Conservation (phyloP, 2,329 filamentous ascomycete species). For the Aspergillus ochraceus region DNA sequence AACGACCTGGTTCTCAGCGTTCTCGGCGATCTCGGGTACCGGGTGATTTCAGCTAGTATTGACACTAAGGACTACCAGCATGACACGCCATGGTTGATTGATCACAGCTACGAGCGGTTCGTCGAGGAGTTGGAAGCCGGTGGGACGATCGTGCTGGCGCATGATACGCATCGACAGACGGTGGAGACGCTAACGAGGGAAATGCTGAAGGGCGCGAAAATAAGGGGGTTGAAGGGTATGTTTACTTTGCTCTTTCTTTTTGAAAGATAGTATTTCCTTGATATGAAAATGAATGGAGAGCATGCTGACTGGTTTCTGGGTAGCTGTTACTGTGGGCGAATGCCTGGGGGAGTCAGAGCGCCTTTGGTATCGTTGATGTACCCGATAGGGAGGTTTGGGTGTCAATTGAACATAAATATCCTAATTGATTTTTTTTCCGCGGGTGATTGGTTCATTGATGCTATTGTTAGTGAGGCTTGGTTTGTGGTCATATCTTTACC, state of each 20-base stretch:
- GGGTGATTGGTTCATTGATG: no score
- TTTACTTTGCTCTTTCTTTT: slow-evolving; percentile 1
- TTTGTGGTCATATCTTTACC: no score
- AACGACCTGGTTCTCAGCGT: slow-evolving; percentile 32
- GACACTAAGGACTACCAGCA: slow-evolving; percentile 47
- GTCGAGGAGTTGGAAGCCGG: slow-evolving; percentile 30
- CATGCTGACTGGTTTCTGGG: slow-evolving; percentile 11
- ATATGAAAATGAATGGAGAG: not conserved
- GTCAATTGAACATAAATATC: no score
- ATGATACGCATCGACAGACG: slow-evolving; percentile 41
- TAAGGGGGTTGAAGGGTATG: slow-evolving; percentile 42
- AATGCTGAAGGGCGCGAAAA: slow-evolving; percentile 39
- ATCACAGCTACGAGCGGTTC: slow-evolving; percentile 34
- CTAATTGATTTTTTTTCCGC: no score
- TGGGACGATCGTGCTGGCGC: slow-evolving; percentile 35
- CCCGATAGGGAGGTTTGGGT: no score
- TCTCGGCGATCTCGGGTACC: slow-evolving; percentile 46
- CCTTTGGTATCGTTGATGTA: slow-evolving; percentile 49
- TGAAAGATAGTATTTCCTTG: not conserved
- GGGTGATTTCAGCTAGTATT: slow-evolving; percentile 44
- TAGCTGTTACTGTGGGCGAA: slow-evolving; percentile 57
- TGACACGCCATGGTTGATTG: slow-evolving; percentile 30
- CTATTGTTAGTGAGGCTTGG: no score
- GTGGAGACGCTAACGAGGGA: slow-evolving; percentile 31
- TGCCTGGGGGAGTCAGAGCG: slow-evolving; percentile 55